Evolutionary conservation across 192 early-diverging fungal genomes (phyloP).

Genomic region (Backusella tarrabulga): DNA sequence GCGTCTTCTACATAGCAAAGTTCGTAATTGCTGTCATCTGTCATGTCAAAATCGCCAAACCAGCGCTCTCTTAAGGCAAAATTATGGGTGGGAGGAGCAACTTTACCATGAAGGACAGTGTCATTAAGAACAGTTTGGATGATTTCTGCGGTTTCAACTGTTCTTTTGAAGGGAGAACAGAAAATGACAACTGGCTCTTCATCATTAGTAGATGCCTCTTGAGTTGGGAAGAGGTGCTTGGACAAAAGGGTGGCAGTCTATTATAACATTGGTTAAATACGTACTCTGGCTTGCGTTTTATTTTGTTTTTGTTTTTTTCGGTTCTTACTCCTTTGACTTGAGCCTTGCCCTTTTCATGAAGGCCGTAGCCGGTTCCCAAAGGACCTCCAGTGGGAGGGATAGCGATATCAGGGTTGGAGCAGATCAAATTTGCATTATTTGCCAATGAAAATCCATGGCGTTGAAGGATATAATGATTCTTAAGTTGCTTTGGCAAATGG

Average conservation of each 20-base stretch:
- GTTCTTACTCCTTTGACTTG: constrained; percentile 45
- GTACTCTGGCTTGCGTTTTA: background rate
- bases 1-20: constrained; percentile 45
- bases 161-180: constrained; percentile 52
- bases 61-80: constrained; percentile 50
- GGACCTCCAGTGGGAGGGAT: constrained; percentile 46
- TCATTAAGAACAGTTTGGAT: constrained; percentile 27
- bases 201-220: background rate
- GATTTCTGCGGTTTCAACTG: constrained; percentile 50
- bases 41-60: constrained; percentile 58
- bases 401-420: constrained; percentile 53
- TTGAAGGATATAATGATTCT: constrained; percentile 42
- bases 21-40: constrained; percentile 39
- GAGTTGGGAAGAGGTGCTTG: constrained; percentile 24
- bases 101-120: background rate
- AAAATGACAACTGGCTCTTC: constrained; percentile 36
- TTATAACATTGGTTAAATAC: background rate
- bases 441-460: constrained; percentile 61
- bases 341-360: constrained; percentile 44
- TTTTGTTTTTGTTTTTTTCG: background rate
- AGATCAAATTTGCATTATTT: constrained; percentile 51
- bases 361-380: constrained; percentile 46
- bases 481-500: constrained; percentile 23
- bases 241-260: constrained; percentile 36
- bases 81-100: constrained; percentile 17